These are phyloP conservation scores for Penicillium janthinellum DNA, from an alignment of 2,329 filamentous ascomycete genomes.

Conservation along the genomic window DNA sequence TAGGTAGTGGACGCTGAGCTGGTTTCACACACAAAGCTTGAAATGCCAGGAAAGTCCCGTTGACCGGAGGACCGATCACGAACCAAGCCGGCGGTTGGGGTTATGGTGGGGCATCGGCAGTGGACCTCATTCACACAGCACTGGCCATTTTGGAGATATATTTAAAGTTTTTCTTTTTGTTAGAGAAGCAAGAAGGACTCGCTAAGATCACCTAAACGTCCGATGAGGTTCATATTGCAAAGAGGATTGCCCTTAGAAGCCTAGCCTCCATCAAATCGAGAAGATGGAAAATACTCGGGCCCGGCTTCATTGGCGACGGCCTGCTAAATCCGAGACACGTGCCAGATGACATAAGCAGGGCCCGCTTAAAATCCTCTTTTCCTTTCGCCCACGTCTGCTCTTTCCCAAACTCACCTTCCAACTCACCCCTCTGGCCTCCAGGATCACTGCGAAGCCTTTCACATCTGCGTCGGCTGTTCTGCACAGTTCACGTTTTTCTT, in stretches of 20 bases:
- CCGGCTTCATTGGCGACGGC: background rate
- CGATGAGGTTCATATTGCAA: no score
- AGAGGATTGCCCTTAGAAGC: no score
- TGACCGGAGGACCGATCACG: constrained; percentile 5
- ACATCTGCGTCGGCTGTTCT: constrained; percentile 23
- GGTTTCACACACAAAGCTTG: background rate
- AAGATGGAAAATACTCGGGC: background rate
- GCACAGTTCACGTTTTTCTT: constrained; percentile 17
- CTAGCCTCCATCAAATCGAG: no score
- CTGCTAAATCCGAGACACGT: constrained; percentile 25
- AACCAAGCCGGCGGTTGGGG: constrained; percentile 19
- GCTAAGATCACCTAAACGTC: no score
- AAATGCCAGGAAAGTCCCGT: constrained; percentile 1
- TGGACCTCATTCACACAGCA: constrained; percentile 22
- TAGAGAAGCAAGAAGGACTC: background rate
- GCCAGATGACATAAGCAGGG: constrained; percentile 29
- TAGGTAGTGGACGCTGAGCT: background rate
- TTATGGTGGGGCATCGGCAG: constrained; percentile 18
- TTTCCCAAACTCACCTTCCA: constrained; percentile 19
- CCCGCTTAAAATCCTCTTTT: constrained; percentile 27
- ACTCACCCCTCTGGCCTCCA: constrained; percentile 21
- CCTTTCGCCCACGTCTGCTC: constrained; percentile 23
- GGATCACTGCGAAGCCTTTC: constrained; percentile 20
- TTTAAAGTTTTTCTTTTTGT: background rate
- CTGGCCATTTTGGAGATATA: background rate